Conservation (phyloP, 1,284 basidiomycete genomes). For the Heterobasidion occidentale region DNA sequence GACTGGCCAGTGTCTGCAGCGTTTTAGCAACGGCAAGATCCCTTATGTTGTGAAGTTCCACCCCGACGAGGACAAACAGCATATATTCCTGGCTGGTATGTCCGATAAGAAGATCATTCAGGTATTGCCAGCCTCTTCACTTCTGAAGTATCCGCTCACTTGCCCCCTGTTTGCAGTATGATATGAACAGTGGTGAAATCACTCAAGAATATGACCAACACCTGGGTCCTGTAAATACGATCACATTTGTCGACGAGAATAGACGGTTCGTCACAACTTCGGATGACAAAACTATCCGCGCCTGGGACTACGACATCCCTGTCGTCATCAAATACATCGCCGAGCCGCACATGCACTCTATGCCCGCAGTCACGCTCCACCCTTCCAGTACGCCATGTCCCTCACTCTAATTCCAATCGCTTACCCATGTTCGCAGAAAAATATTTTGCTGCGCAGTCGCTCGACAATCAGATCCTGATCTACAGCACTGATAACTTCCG, state of each 20-base stretch:
- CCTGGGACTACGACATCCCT: conserved; percentile 98
- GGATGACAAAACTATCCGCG: conserved; percentile 98
- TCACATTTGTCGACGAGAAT: conserved; percentile 97
- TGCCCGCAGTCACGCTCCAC: conserved; percentile 95
- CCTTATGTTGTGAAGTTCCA: conserved; percentile 94
- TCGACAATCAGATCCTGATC: conserved; percentile 97
- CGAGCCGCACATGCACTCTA: conserved; percentile 99
- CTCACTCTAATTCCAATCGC: neutral
- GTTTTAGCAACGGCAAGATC: conserved; percentile 95
- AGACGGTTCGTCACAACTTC: conserved; percentile 96
- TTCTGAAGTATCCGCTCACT: neutral
- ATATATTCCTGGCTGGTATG: conserved; percentile 98
- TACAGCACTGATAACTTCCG: conserved; percentile 97
- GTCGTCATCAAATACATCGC: conserved; percentile 99
- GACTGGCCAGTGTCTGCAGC: conserved; percentile 92
- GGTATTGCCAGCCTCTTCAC: conserved; percentile 34
- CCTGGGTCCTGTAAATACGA: conserved; percentile 95
- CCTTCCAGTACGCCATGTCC: conserved; percentile 73
- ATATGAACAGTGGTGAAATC: conserved; percentile 88
- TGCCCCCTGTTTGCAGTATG: conserved; percentile 57
- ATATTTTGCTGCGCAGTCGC: conserved; percentile 94
- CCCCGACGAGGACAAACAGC: conserved; percentile 92
- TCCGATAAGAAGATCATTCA: conserved; percentile 99
- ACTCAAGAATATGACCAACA: conserved; percentile 99
- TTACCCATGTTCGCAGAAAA: conserved; percentile 49